Evolutionary conservation across 2,329 filamentous ascomycete species (phyloP), one percentile per base, ranked within the genome.

Genomic region (Calonectria ilicicola): DNA sequence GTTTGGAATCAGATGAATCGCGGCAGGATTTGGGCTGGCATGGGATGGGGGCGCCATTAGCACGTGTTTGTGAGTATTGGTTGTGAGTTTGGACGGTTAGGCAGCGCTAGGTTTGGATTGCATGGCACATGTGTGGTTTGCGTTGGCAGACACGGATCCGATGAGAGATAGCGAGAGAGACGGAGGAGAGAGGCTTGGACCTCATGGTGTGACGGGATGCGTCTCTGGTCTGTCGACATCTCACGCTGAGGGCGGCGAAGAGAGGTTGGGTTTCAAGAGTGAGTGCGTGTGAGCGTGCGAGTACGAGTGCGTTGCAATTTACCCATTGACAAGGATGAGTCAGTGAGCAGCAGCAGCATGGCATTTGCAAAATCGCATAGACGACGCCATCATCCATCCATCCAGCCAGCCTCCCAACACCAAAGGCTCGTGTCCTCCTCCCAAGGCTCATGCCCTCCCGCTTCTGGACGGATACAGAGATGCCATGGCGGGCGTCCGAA

Each of bases 51-150:
- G 69, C 71, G 73, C 65, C 73, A 74, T 63, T 44, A 44, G 73
- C 77, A 78, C 77, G 75, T 78, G 75, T 75, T 63, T 74, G 53
- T 32, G 17, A 64, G 72, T 70, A 72, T 44, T 63, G 73, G 66
- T 62, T 10, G 26, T 60, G 67, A 58, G 65, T 67, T 58, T 58
- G 21, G 53, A 38, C 32, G 12, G 53, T 58, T 23, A 38, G 53
- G 51, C 51, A 56, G 19, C 29, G 15, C 53, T 38, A 58, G 32
- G 53, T 58, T 58, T 21, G 53, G 51, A 21, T 35, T n/a, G 47
- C 32, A 44, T 56, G 46, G 32, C 32, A 9, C 32, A 35, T 35
- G 32, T 12, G 7, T 44, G 53, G 35, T 58, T 69, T 63, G 74
- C 69, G 60, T 58, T 70, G 70, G 35, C 29, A 46, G 46, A 53